Conservation (phyloP, 495 filamentous ascomycete species). For the Diplogelasinospora grovesii region DNA sequence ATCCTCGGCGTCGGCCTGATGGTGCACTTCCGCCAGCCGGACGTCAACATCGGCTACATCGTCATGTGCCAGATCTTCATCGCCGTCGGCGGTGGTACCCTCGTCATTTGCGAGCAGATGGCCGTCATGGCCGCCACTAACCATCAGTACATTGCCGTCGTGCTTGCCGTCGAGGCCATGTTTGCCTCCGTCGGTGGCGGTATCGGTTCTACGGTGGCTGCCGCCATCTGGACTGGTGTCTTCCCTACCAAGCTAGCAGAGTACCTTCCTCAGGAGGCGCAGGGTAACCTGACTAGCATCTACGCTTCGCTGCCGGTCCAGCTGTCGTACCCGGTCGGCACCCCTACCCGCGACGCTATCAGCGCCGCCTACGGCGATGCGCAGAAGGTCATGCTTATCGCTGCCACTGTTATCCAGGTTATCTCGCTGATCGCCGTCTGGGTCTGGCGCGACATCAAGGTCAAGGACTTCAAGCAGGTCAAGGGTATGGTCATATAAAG, state of each 20-base stretch:
- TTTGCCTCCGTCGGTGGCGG: constrained; percentile 58
- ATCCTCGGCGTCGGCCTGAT: constrained; percentile 66
- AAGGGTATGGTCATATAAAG: constrained; percentile 20
- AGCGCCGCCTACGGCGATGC: constrained; percentile 48
- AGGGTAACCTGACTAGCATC: constrained; percentile 39
- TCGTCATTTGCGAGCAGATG: constrained; percentile 59
- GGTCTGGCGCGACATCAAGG: constrained; percentile 50
- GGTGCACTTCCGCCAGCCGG: constrained; percentile 61
- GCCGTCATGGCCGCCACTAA: constrained; percentile 58
- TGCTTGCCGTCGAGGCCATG: constrained; percentile 56
- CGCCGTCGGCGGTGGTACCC: constrained; percentile 54
- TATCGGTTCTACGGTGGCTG: constrained; percentile 54
- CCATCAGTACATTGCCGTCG: constrained; percentile 60
- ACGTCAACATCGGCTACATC: constrained; percentile 51
- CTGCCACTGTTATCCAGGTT: constrained; percentile 42
- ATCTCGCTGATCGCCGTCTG: constrained; percentile 40
- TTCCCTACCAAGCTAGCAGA: constrained; percentile 46
- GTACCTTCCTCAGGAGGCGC: constrained; percentile 52
- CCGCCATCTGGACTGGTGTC: constrained; percentile 60
- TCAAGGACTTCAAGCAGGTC: constrained; percentile 45
- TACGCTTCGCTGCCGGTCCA: constrained; percentile 47
- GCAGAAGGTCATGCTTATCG: constrained; percentile 51
- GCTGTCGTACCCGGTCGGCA: constrained; percentile 46
- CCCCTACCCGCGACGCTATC: constrained; percentile 48
- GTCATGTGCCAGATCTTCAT: constrained; percentile 79